A percentile compares a stretch with the other conserved stretches of the same genome.
These are phyloP conservation scores for Coelastrella sp. DNA, from an alignment of 139 green algal species.

Conservation along the genomic window DNA sequence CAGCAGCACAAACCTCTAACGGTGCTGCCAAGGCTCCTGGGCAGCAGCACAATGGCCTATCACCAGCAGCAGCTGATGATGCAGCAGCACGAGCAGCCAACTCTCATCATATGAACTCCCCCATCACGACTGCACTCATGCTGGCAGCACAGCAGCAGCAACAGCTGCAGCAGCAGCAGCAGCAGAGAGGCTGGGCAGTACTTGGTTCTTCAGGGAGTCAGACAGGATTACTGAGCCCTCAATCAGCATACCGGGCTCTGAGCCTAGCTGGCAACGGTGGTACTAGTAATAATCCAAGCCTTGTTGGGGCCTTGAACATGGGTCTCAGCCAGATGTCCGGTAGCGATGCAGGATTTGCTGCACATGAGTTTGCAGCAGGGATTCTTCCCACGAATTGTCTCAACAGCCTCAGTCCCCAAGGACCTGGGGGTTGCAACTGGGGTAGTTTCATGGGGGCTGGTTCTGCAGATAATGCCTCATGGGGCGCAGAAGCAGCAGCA, in stretches of 20 bases:
- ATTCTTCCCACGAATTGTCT: neutral
- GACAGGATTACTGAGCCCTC: neutral
- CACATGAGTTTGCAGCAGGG: neutral
- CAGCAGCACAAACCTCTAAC: neutral
- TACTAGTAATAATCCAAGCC: neutral
- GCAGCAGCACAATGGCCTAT: neutral
- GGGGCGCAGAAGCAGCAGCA: too few species aligned
- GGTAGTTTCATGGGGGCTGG: too few species aligned
- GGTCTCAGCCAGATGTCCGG: neutral
- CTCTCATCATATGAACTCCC: neutral
- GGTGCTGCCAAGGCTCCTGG: too few species aligned
- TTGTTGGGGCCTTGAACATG: neutral
- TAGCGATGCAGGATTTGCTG: neutral
- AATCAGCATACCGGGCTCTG: neutral
- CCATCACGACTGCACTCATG: constrained; percentile 21
- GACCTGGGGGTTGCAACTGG: neutral
- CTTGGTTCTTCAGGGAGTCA: neutral
- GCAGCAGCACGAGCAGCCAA: neutral
- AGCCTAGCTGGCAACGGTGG: neutral
- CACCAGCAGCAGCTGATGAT: neutral
- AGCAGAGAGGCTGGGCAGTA: neutral
- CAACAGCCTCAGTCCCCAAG: neutral
- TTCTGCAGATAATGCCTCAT: too few species aligned
- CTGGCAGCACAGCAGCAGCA: constrained; percentile 29
- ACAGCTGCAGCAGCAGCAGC: neutral